A percentile compares a stretch with the other conserved stretches of the same genome.
Evolutionary conservation across 2,329 filamentous ascomycete species (phyloP).

Genomic region (Fusarium hostae): DNA sequence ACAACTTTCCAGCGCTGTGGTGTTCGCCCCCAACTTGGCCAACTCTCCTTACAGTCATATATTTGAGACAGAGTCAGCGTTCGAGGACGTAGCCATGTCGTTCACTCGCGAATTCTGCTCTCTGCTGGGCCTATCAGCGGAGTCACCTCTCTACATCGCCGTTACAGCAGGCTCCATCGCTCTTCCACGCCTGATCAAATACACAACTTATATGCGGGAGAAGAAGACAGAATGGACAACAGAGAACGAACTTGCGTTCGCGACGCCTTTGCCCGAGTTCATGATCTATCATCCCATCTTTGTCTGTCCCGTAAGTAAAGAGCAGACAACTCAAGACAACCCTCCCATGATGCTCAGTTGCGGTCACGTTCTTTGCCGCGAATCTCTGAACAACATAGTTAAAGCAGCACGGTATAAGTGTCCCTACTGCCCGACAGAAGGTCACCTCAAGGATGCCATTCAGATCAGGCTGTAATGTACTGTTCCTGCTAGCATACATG

Average conservation of each 20-base stretch:
- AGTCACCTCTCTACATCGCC: slow-evolving; percentile 92
- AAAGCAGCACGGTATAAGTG: slow-evolving; percentile 91
- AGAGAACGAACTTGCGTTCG: slow-evolving; percentile 86
- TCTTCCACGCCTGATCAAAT: slow-evolving; percentile 87
- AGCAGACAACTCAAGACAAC: slow-evolving; percentile 92
- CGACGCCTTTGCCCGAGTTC: slow-evolving; percentile 68
- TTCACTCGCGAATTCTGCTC: slow-evolving; percentile 97
- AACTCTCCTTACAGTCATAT: slow-evolving; percentile 82
- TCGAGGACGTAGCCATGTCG: slow-evolving; percentile 84
- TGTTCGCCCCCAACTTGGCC: slow-evolving; percentile 78
- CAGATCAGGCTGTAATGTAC: slow-evolving; percentile 72
- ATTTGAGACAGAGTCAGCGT: slow-evolving; percentile 80
- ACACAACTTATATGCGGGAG: slow-evolving; percentile 86
- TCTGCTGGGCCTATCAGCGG: slow-evolving; percentile 86
- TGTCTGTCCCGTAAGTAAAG: slow-evolving; percentile 96
- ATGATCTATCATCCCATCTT: slow-evolving; percentile 95
- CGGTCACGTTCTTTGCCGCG: slow-evolving; percentile 90
- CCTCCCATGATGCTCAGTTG: slow-evolving; percentile 98
- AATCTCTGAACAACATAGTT: slow-evolving; percentile 81
- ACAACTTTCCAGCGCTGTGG: slow-evolving; percentile 82
- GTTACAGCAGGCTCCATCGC: slow-evolving; percentile 93
- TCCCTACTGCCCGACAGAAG: slow-evolving; percentile 92
- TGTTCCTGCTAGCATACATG: background rate
- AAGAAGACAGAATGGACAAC: slow-evolving; percentile 97
- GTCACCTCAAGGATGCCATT: slow-evolving; percentile 78